Conservation (phyloP, 1,139 yeast species). For the Arxiozyma telluris region DNA sequence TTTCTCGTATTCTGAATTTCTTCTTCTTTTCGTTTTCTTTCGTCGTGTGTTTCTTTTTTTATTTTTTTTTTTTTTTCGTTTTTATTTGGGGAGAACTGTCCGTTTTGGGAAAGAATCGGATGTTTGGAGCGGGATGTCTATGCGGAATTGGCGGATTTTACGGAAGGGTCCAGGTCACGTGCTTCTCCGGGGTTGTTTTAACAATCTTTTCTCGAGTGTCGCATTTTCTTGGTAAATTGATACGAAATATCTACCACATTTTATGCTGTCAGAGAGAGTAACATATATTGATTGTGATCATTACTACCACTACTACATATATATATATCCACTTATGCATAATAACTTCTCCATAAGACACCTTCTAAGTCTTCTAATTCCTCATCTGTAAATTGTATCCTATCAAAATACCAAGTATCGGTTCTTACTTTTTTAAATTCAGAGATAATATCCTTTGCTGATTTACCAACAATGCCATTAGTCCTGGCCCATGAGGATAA, state of each 20-base stretch:
- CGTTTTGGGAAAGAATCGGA: neutral
- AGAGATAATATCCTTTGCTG: constrained; percentile 76
- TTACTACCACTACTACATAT: too few species aligned
- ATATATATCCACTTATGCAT: constrained; percentile 40
- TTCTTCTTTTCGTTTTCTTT: neutral
- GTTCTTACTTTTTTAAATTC: constrained; percentile 86
- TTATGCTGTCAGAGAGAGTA: too few species aligned
- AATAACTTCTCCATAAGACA: constrained; percentile 85
- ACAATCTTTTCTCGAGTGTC: too few species aligned
- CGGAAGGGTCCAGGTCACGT: neutral
- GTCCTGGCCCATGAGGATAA: constrained; percentile 56
- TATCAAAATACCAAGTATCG: constrained; percentile 94
- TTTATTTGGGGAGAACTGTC: too few species aligned
- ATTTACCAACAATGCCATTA: constrained; percentile 42
- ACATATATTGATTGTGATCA: too few species aligned
- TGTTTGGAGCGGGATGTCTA: neutral
- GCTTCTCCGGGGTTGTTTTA: neutral
- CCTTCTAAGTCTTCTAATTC: constrained; percentile 92
- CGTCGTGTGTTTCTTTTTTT: too few species aligned
- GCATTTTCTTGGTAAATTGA: too few species aligned
- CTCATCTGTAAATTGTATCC: constrained; percentile 61
- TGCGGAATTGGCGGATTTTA: neutral
- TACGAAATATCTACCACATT: too few species aligned
- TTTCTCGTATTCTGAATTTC: neutral
- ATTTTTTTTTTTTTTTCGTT: too few species aligned